A percentile compares a stretch with the other conserved stretches of the same genome.
Evolutionary conservation across 352 stramenopile species (phyloP).

Genomic region (Aphanomyces cochlioides): DNA sequence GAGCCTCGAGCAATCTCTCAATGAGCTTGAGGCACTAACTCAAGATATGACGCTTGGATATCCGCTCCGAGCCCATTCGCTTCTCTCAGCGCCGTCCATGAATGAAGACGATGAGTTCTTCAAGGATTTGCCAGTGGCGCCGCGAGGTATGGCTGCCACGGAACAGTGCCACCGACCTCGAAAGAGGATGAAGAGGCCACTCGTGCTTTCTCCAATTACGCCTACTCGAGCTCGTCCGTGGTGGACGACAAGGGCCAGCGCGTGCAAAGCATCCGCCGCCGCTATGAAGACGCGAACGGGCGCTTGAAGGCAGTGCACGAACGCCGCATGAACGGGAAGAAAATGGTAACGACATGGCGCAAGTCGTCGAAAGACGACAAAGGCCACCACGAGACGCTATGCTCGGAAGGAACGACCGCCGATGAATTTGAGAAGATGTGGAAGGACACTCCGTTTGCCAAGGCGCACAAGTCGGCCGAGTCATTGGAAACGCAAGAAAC

Average conservation of each 20-base stretch:
- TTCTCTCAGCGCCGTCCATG: conserved; percentile 41
- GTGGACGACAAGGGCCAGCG: conserved; percentile 61
- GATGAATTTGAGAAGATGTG: conserved; percentile 78
- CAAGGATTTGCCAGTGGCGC: conserved; percentile 53
- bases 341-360: conserved; percentile 75
- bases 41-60: conserved; percentile 42
- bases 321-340: conserved; percentile 56
- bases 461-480: conserved; percentile 36
- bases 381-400: conserved; percentile 60
- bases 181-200: conserved; percentile 31
- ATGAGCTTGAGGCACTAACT: conserved; percentile 56
- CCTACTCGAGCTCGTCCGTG: conserved; percentile 68
- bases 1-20: conserved; percentile 77
- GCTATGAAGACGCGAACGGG: conserved; percentile 78
- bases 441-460: conserved; percentile 61
- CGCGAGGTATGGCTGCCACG: conserved; percentile 32
- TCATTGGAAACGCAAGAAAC: not conserved
- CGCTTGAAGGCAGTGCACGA: conserved; percentile 81
- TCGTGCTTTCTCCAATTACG: conserved; percentile 69
- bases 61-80: conserved; percentile 33
- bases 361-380: conserved; percentile 58
- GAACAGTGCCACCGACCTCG: conserved; percentile 35
- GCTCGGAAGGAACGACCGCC: conserved; percentile 41
- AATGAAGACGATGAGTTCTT: conserved; percentile 78
- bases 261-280: conserved; percentile 64